Base-by-base conservation (phyloP, 2,329 filamentous ascomycete genomes). In the Penicillium hordei region DNA sequence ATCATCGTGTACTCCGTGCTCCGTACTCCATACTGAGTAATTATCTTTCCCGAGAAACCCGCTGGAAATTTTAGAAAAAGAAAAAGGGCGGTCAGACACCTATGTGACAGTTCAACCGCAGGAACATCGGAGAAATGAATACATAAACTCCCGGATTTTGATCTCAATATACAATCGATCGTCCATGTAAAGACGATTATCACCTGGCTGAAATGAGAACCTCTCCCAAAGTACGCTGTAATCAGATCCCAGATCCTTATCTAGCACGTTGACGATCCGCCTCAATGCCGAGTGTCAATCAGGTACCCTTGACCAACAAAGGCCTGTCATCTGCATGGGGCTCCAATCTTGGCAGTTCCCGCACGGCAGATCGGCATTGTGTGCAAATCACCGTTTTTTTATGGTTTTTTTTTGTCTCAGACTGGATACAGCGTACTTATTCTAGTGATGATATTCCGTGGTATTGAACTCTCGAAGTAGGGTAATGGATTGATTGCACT, bases 331-430 rank as follows among this genome's bases (percentile, higher is more conserved):
- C 69, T 71, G 70, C 70, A 72, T 62, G 68, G 66, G 67, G 68
- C 55, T 68, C 65, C 62, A 59, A 65, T 66, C 68, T 69, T 70
- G 69, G 69, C 69, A 61, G 70, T 71, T 67, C 65, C 66, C 66
- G 71, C 65, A 68, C 71, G 71, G 71, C 71, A 73, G 71, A 73
- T 73, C 71, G 70, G 67, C 71, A 71, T 48, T 42, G 42, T 58
- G 44, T 60, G 62, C 60, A 60, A 57, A 61, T 64, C 60, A 59
- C 54, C 54, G 55, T 64, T 63, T 53, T 49, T 59, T 1, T 31
- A 12, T n/a, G n/a, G 7, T 19, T 45, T 39, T 29, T 36, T 21
- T 23, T 6, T 19, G 25, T 43, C n/a, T 21, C 43, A 21, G 4
- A 4, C 1, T 25, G 9, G 19, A 48, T 23, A 34, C 2, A 17